Evolutionary conservation across 2,329 filamentous ascomycete species (phyloP), one percentile per base, ranked within the genome.

Genomic region (Epichloe scottii): DNA sequence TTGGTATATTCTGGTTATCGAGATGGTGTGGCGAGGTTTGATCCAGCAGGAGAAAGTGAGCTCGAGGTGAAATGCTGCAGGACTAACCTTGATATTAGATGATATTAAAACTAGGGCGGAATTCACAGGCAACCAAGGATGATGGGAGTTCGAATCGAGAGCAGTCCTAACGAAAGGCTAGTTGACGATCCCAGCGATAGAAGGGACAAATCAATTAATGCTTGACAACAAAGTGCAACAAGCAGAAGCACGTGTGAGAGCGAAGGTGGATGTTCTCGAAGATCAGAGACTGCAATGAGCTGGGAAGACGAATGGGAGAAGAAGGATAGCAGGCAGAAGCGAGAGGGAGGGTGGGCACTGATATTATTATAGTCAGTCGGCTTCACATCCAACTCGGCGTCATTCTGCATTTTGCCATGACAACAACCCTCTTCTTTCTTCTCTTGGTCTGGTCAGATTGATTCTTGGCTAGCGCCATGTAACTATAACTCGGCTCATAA

Each of bases 201-300:
- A 56, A 0, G 41, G 45, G 48, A 58, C 76, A 75, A 40, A 53
- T 57, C 2, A 76, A 55, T 52, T 33, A 30, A 41, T 39, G 46
- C n/a, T 48, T 30, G 14, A 12, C n/a, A 46, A 44, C 19, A 12
- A 33, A 54, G 34, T 48, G 48, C 48, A 44, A 49, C 39, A 34
- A 48, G 34, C 21, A 50, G 35, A 51, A 46, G 54, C 47, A 52
- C 39, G 48, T 52, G 50, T 48, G 50, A 52, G 44, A 53, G 54
- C 39, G 50, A 55, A 19, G 30, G 51, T 40, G 42, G 30, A 43
- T 41, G n/a, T 45, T 23, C 37, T 26, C 39, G 41, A 45, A 43
- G 21, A 49, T 46, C 40, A 45, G 48, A 45, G 23, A 2, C 26
- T 21, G 21, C 21, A 21, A 21, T 11, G 26, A n/a, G 38, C 14